These are phyloP conservation scores for Neonectria ditissima DNA, from an alignment of 2,329 filamentous ascomycete genomes.

Conservation along the genomic window DNA sequence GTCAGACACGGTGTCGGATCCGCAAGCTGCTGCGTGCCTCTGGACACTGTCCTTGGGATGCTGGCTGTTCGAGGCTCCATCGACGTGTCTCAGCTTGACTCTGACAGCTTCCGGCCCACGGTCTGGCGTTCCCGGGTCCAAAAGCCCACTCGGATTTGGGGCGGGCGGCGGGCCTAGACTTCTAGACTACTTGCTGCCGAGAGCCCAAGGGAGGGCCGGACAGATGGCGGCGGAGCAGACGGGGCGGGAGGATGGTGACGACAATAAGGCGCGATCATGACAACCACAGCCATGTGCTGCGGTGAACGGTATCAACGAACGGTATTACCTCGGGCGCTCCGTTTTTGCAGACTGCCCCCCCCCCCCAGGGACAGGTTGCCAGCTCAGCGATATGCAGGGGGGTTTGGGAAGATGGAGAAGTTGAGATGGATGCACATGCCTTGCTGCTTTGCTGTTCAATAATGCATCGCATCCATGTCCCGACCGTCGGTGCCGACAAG, in stretches of 20 bases:
- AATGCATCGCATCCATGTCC: neutral
- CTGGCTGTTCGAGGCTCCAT: slow-evolving; percentile 1
- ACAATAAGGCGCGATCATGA: slow-evolving; percentile 5
- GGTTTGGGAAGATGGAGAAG: neutral
- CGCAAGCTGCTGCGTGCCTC: slow-evolving; percentile 4
- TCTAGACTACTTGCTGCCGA: neutral
- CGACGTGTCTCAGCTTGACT: neutral
- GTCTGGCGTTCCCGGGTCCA: neutral
- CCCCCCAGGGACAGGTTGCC: neutral
- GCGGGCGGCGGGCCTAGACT: neutral
- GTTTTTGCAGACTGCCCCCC: slow-evolving; percentile 1
- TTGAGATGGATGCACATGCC: neutral
- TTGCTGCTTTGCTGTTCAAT: neutral
- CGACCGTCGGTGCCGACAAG: too few relatives aligned
- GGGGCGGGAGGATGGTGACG: slow-evolving; percentile 7
- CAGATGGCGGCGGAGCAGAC: slow-evolving; percentile 3
- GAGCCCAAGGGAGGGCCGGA: slow-evolving; percentile 13
- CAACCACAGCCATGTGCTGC: neutral
- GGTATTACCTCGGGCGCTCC: slow-evolving; percentile 23
- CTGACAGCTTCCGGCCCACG: neutral
- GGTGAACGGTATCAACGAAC: neutral
- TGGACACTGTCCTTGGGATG: neutral
- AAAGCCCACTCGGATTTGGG: neutral
- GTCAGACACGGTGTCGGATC: neutral
- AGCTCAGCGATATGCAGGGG: slow-evolving; percentile 16